Percentiles rank a stretch among this genome's conserved stretches.
Conservation (phyloP, 306 rosid genomes). For the Glycyrrhiza uralensis region DNA sequence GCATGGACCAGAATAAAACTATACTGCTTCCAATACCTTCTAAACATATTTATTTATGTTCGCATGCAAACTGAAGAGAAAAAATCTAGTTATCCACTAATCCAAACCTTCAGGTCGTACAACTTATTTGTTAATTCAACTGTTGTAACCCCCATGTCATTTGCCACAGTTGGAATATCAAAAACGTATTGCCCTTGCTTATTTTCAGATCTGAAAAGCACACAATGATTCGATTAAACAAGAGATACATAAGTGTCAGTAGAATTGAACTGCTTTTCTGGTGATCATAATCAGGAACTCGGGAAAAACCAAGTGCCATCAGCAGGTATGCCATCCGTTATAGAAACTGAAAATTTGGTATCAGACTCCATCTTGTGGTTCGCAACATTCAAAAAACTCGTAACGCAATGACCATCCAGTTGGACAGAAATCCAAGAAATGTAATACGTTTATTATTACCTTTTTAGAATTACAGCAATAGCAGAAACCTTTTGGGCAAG, state of each 20-base stretch:
- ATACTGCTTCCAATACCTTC: conserved; percentile 1
- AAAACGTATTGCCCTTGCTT: conserved; percentile 78
- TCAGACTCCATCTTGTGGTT: conserved; percentile 6
- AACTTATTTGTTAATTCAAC: conserved; percentile 58
- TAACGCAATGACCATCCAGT: background rate
- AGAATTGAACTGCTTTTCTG: conserved; percentile 9
- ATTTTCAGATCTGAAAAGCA: conserved; percentile 70
- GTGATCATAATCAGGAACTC: conserved; percentile 29
- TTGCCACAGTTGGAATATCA: conserved; percentile 73
- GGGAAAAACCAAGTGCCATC: conserved; percentile 10
- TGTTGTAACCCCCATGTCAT: conserved; percentile 65
- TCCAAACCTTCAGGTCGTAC: conserved; percentile 70
- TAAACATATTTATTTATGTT: background rate
- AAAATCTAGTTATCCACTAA: background rate
- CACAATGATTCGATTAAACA: conserved; percentile 21
- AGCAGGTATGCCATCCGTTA: conserved; percentile 8
- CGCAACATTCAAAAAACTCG: background rate
- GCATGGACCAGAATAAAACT: background rate
- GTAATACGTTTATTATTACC: conserved; percentile 38
- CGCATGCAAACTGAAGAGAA: background rate
- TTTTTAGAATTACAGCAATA: conserved; percentile 68
- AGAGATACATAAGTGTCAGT: conserved; percentile 12
- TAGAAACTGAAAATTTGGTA: conserved; percentile 3
- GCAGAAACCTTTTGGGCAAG: conserved; percentile 66
- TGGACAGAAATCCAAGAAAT: conserved; percentile 1